Evolutionary conservation across 2,329 filamentous ascomycete species (phyloP), one percentile per base, ranked within the genome.

Genomic region (Beauveria pseudobassiana): DNA sequence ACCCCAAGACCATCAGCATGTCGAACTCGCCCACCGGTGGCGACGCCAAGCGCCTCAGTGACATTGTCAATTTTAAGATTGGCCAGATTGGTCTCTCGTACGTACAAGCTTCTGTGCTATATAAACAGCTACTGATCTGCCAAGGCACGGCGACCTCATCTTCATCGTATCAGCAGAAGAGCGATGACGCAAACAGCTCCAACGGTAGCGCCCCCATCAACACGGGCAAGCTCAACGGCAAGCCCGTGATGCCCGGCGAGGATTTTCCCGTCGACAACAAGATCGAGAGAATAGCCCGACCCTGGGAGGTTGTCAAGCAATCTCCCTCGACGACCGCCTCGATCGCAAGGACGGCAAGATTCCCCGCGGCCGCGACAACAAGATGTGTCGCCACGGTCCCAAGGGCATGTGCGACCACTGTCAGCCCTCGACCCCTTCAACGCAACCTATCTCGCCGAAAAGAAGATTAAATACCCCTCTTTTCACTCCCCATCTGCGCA

Each of bases 361-460:
- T 57, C 78, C 85, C 22, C 82, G 93, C 64, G 83, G 83, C 64
- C 82, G 82, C 63, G 91, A 96, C 72, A 90, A 96, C 72, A 90
- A 90, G 72, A 95, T 99, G 92, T 99, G 95, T 78, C 88, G 91
- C 64, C 95, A 99, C 73, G 93, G 93, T 1, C 87, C 89, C 57
- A 98, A 96, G 76, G 95, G 95, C 73, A 99, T 99, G 95, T 99
- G 95, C 75, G 95, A 99, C 76, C 96, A 97, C 76, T 99, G 95
- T 78, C 96, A 96, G 85, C 96, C 96, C 78, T 98, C 56, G 95
- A 99, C 71, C 95, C 95, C 1, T 99, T 96, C 75, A 88, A 96
- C 70, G 75, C 88, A n/a, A 87, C 87, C 61, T 97, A 97, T 69
- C 82, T 99, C 20, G 85, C 86, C 34, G 93, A 99, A 69, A 96